Percentiles rank a stretch among this genome's conserved stretches.
Conservation (phyloP, 1,139 yeast species). For the Saccharomycopsis phalli region DNA sequence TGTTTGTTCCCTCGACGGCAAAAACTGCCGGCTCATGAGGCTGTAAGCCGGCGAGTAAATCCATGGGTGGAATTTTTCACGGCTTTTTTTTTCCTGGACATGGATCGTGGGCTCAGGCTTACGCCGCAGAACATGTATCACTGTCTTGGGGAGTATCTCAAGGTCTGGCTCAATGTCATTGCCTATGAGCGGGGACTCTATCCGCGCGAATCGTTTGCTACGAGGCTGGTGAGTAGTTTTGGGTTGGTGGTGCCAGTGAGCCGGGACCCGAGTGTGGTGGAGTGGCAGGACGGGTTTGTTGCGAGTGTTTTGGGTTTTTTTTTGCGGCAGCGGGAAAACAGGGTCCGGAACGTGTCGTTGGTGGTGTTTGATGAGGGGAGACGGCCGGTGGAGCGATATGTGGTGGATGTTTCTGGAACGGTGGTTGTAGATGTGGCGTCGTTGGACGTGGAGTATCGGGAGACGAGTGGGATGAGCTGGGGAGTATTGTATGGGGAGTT, state of each 20-base stretch:
- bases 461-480: conserved; percentile 10
- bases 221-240: conserved; percentile 8
- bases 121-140: conserved; percentile 17
- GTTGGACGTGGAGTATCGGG: conserved; percentile 3
- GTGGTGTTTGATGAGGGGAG: conserved; percentile 11
- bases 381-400: conserved; percentile 12
- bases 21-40: no score
- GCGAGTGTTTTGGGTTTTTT: conserved; percentile 8
- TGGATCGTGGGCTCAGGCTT: conserved; percentile 10
- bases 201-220: conserved; percentile 15
- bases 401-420: conserved; percentile 11
- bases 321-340: conserved; percentile 9
- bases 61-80: no score
- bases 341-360: conserved; percentile 12
- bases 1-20: no score
- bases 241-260: conserved; percentile 17
- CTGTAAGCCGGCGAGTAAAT: no score
- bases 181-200: conserved; percentile 15
- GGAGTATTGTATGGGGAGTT: conserved; percentile 11
- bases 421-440: not conserved
- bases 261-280: conserved; percentile 17
- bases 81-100: no score
- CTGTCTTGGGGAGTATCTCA: conserved; percentile 17
- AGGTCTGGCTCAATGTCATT: conserved; percentile 18
- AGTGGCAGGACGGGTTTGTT: conserved; percentile 18